Base-by-base conservation (phyloP, 2,329 filamentous ascomycete genomes). In the Penicillium sclerotiorum region DNA sequence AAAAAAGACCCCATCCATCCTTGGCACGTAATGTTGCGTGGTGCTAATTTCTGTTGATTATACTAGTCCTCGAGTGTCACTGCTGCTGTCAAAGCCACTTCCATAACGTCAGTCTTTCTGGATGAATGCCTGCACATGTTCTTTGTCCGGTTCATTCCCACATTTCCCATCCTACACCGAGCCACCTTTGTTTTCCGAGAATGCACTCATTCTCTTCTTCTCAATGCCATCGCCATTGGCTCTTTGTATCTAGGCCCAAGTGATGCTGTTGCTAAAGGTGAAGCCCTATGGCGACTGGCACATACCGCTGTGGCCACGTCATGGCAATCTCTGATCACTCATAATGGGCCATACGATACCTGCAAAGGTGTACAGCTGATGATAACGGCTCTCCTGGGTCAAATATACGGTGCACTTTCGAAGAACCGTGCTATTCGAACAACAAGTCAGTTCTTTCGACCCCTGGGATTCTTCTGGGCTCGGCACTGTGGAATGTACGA, bases 121-220 rank as follows among this genome's bases (percentile, higher is more conserved):
- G 74, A 77, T 45, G 72, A 74, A 53, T 76, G 73, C 53, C 57
- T 77, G 13, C 74, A 77, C 49, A 75, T 77, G 72, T 77, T 77
- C 58, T 77, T 77, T 47, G 66, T 67, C 12, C 67, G 72, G 13
- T 76, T 77, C 49, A 75, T 76, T 21, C 74, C 74, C 3, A 76
- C 73, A 1, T 77, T 77, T 46, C 74, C 73, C 5, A 63, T 77
- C n/a, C 56, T 77, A 13, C 73, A 77, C 58, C 64, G 70, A 50
- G 67, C 73, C 25, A 77, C 73, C 1, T 77, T 77, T 21, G 65
- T 75, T 1, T 76, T 76, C 45, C 64, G 70, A 36, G 73, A 77
- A 50, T 75, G 72, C 54, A 71, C 71, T 1, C 73, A 76, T 47
- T 67, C 73, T 13, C 57, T 77, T 12, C 57, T 77, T 1, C 57